Evolutionary conservation across 805 yeast species (phyloP), one percentile per base, ranked within the genome.

Genomic region (Candida tibetensis): DNA sequence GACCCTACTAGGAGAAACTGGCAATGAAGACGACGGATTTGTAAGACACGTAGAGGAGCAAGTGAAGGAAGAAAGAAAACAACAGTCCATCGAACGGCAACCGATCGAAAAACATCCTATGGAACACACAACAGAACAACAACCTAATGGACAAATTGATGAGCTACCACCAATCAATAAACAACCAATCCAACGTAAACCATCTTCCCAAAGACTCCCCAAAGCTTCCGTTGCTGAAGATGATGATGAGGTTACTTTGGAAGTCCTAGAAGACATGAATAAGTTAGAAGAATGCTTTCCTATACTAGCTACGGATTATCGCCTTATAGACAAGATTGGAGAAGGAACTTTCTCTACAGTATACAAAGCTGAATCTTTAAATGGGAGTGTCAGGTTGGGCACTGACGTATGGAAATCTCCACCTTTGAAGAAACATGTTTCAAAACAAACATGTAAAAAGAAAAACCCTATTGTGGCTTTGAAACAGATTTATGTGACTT

Each of bases 401-500:
- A 52, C 65, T 2, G 74, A 63, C 47, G 49, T 65, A 16, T 70
- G 75, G 75, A 64, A 64, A 41, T 64, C 72, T 4, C 75, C 75
- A 5, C 74, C 74, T 6, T 52, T 70, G 27, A 64, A 63, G 37
- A 57, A 51, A 28, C 37, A 43, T 5, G 43, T 34, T 23, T 49
- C 55, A 3, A 49, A 57, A 4, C 43, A 37, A 27, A 50, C 57
- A 3, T 29, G 41, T 15, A 57, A 55, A 17, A 48, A 50, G 41
- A 67, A 60, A 46, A 69, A 57, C 48, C 71, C 70, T 31, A 58
- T 70, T 36, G 98, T 93, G 40, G 99, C 99, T 2, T 69, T 93
- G 48, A 93, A 93, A 58, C 79, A 93, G 53, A 88, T 93, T 32
- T 90, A 91, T 59, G 98, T 90, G 15, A 93, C 99, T 0, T 86